Conservation (phyloP, 2,329 filamentous ascomycete genomes). For the Trichoderma guizhouense region DNA sequence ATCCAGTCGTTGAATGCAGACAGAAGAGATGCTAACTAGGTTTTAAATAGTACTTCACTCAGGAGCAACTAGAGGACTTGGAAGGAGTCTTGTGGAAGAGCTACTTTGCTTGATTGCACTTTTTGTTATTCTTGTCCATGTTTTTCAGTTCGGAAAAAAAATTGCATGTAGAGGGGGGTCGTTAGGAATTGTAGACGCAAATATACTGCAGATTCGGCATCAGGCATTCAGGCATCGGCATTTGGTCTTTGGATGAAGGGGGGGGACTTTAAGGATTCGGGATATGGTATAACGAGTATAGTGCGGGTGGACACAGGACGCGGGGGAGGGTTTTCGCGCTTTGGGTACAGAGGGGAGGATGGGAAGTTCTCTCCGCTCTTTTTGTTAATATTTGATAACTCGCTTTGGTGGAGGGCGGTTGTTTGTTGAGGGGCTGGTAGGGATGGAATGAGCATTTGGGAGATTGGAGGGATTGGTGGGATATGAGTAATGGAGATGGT, state of each 20-base stretch:
- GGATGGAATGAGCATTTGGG: not conserved
- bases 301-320: not conserved
- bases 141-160: not conserved
- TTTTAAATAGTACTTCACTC: constrained; percentile 66
- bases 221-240: not conserved
- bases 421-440: not conserved
- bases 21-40: not conserved
- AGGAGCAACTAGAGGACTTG: constrained; percentile 89
- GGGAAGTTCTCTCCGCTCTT: not conserved
- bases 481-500: not conserved
- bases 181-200: not conserved
- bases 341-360: not conserved
- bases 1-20: not conserved
- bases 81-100: constrained; percentile 99
- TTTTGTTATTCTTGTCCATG: not conserved
- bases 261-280: not conserved
- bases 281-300: not conserved
- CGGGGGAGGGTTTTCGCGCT: not conserved
- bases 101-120: constrained; percentile 74
- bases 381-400: not conserved
- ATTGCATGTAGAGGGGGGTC: not conserved
- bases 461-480: not conserved
- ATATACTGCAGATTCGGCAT: not conserved
- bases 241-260: not conserved
- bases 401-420: not conserved